Evolutionary conservation across 2,329 filamentous ascomycete genomes (phyloP).

Genomic region (Blastomyces parvus): DNA sequence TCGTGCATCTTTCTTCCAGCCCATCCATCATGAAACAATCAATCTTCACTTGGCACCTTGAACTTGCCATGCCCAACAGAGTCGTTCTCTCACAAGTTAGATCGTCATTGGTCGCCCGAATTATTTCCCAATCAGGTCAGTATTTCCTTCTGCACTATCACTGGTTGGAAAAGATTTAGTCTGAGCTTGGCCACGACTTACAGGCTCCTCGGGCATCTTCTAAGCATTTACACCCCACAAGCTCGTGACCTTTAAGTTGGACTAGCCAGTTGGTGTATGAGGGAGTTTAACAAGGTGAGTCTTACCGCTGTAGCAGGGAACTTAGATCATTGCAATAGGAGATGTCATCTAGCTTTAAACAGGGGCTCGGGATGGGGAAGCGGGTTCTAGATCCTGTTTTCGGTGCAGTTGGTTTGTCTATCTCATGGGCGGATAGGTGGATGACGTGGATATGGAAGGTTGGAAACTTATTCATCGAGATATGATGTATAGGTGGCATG

Average conservation of each 20-base stretch:
- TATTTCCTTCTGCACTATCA: conserved; percentile 18
- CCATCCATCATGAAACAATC: background rate
- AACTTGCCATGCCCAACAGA: background rate
- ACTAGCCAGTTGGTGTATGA: background rate
- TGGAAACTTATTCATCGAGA: background rate
- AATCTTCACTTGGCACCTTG: background rate
- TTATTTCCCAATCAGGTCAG: conserved; percentile 21
- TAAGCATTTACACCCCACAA: background rate
- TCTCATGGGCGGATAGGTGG: background rate
- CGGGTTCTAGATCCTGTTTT: background rate
- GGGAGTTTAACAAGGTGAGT: background rate
- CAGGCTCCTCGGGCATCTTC: background rate
- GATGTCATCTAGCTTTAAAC: background rate
- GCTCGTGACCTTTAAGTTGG: no score
- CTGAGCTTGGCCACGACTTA: background rate
- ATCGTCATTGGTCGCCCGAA: background rate
- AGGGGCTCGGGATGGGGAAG: background rate
- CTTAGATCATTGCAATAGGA: background rate
- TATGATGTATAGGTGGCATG: background rate
- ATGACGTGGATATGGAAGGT: background rate
- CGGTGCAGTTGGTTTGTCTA: background rate
- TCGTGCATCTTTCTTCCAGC: background rate
- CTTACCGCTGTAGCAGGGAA: background rate
- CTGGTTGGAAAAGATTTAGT: conserved; percentile 2
- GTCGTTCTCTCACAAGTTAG: background rate